Evolutionary conservation across 352 stramenopile genomes (phyloP).

Genomic region (Blastocystis sp.): DNA sequence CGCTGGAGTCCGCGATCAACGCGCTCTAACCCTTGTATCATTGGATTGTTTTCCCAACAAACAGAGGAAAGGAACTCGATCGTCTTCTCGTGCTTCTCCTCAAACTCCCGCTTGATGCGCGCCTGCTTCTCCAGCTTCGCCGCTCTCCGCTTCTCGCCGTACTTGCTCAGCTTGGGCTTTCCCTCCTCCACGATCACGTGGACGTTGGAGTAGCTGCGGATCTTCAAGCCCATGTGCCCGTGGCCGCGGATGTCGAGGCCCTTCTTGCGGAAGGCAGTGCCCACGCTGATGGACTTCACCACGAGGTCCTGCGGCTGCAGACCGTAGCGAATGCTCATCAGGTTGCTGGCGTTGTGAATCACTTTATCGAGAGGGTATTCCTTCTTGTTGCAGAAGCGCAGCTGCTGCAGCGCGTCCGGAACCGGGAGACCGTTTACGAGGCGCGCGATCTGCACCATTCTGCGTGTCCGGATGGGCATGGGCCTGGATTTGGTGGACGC

Average conservation of each 20-base stretch:
- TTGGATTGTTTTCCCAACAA: neutral
- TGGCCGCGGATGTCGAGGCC: conserved; percentile 34
- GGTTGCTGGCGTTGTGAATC: conserved; percentile 45
- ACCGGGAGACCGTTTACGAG: conserved; percentile 32
- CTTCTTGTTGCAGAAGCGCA: conserved; percentile 65
- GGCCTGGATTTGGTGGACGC: conserved; percentile 26
- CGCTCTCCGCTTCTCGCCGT: conserved; percentile 19
- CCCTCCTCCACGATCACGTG: conserved; percentile 31
- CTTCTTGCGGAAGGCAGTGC: conserved; percentile 53
- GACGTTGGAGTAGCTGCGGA: conserved; percentile 14
- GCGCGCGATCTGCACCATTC: conserved; percentile 21
- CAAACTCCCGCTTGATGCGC: conserved; percentile 30
- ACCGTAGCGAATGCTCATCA: conserved; percentile 51
- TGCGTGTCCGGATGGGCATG: conserved; percentile 32
- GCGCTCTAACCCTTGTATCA: neutral
- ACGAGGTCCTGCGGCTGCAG: conserved; percentile 16
- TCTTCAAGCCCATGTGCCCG: conserved; percentile 25
- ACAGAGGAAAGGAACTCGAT: conserved; percentile 37
- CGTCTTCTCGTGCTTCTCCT: neutral
- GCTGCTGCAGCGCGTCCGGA: conserved; percentile 24
- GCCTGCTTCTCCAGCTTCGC: conserved; percentile 59
- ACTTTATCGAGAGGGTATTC: conserved; percentile 56
- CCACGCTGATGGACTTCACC: conserved; percentile 23
- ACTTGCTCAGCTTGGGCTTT: conserved; percentile 43
- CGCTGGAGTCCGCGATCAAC: conserved; percentile 25